These are phyloP conservation scores for Lactarius tabidus DNA, from an alignment of 768 basidiomycete genomes.

Conservation along the genomic window DNA sequence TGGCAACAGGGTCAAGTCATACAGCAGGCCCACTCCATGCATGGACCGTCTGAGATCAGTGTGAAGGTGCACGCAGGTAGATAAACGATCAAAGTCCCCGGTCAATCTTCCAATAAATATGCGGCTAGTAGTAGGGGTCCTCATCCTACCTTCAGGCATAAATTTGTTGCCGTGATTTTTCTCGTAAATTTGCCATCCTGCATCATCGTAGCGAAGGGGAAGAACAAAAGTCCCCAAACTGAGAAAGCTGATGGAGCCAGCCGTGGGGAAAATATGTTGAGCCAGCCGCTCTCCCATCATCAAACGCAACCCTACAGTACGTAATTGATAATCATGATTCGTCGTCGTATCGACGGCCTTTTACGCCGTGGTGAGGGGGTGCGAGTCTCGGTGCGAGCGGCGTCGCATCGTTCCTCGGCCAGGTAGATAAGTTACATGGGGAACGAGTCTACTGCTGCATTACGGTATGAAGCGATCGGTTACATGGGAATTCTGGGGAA, in stretches of 20 bases:
- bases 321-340: not conserved
- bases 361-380: too few relatives aligned
- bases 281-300: too few relatives aligned
- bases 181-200: not conserved
- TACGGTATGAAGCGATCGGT: not conserved
- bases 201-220: not conserved
- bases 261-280: too few relatives aligned
- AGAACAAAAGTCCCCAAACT: not conserved
- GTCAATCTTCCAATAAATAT: not conserved
- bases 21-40: not conserved
- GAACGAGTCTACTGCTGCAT: not conserved
- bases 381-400: not conserved
- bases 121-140: too few relatives aligned
- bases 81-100: not conserved
- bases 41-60: not conserved
- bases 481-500: not conserved
- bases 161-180: not conserved
- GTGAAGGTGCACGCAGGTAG: not conserved
- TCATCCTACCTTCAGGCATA: too few relatives aligned
- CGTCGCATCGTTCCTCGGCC: too few relatives aligned
- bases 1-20: not conserved
- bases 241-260: not conserved
- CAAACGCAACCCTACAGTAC: not conserved
- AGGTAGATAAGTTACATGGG: not conserved
- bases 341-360: not conserved